Evolutionary conservation across 2,329 filamentous ascomycete genomes (phyloP).

Genomic region (Colletotrichum sp.): DNA sequence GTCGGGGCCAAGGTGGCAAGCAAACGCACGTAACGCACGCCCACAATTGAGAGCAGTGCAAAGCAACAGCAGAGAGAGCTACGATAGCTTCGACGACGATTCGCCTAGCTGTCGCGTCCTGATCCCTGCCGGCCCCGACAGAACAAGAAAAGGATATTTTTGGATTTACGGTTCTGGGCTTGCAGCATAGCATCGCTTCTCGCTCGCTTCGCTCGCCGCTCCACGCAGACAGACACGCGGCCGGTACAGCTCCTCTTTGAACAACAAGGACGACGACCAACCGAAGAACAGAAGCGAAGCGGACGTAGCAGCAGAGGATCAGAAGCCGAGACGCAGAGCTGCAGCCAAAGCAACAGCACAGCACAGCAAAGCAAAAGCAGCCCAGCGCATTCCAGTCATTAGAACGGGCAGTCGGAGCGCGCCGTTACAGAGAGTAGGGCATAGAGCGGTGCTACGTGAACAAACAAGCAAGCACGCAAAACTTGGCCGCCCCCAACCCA

Average conservation of each 20-base stretch:
- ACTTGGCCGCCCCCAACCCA: background rate
- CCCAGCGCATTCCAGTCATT: constrained; percentile 9
- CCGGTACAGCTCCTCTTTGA: background rate
- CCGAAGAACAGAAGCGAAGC: background rate
- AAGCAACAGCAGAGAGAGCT: background rate
- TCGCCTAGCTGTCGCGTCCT: background rate
- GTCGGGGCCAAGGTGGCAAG: background rate
- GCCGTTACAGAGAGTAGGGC: constrained; percentile 9
- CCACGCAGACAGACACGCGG: constrained; percentile 12
- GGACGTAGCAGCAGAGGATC: background rate
- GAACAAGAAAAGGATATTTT: constrained; percentile 6
- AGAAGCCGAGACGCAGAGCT: background rate
- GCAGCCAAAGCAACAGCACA: background rate
- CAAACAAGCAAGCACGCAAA: background rate
- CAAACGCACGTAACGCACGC: background rate
- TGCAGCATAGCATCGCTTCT: background rate
- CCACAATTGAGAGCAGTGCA: background rate
- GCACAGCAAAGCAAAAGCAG: background rate
- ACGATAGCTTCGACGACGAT: background rate
- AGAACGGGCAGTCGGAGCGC: constrained; percentile 9
- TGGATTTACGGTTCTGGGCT: constrained; percentile 5
- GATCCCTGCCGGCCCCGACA: background rate
- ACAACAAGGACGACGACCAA: background rate
- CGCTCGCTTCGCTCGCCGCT: background rate
- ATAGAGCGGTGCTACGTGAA: background rate